Evolutionary conservation across 768 basidiomycete genomes (phyloP), one percentile per base, ranked within the genome.

Genomic region (Hortiboletus flavorubellus): DNA sequence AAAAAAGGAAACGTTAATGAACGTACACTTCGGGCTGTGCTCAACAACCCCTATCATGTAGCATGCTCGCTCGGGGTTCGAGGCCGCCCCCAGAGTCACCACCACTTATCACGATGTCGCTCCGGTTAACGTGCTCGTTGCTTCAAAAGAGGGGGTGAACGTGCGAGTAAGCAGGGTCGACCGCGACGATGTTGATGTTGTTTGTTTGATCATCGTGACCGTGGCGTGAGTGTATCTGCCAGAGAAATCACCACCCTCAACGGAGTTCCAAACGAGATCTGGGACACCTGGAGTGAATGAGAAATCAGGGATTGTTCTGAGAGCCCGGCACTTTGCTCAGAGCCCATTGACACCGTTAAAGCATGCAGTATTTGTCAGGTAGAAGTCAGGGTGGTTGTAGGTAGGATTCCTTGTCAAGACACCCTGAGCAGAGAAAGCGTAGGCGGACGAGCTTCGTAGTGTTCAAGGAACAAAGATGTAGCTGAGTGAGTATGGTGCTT

Each of bases 161-260:
- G 21, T 21, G 2, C 21, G 14, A 15, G 14, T 23, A 23, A 42
- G 14, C 23, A 14, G 14, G 7, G 23, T 42, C 21, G 12, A 15
- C 8, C 23, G 21, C 8, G 9, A 9, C 35, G 10, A 49, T 29
- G 26, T 26, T 26, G 6, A 39, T n/a, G 9, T 4, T 39, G 38
- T 62, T 75, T 35, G 56, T 64, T 1, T 56, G 67, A 5, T 72
- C 72, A 21, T 60, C 56, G n/a, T n/a, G n/a, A 7, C 58, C 40
- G 70, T 68, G 18, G 72, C 70, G 70, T 76, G 84, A n/a, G 78
- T 75, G 8, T 53, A 86, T 64, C 54, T 76, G 53, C 81, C 82
- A 86, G 70, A 86, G 35, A 78, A 74, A 7, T 35, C n/a, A n/a
- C 83, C 84, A 57, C 84, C 85, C 18, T 70, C 67, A 2, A 73